These are phyloP conservation scores for Acrodontium crateriforme DNA, from an alignment of 2,329 filamentous ascomycete species.

Conservation along the genomic window DNA sequence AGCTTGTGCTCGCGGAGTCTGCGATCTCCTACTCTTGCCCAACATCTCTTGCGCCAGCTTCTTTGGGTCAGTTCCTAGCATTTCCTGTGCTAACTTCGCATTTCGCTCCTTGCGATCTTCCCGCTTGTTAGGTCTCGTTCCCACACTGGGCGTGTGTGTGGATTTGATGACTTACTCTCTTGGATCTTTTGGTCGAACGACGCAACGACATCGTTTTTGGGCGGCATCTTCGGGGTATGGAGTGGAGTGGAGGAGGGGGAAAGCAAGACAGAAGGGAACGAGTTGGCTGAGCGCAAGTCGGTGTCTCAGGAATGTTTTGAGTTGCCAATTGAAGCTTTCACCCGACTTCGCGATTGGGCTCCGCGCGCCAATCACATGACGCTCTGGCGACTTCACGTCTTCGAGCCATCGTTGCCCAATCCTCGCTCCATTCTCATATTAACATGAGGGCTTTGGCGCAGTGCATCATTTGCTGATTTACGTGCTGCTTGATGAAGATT, in stretches of 20 bases:
- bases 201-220: slow-evolving; percentile 14
- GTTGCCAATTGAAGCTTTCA: no score
- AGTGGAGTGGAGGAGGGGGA: background rate
- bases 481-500: no score
- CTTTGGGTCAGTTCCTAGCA: slow-evolving; percentile 6
- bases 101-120: slow-evolving; percentile 9
- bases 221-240: background rate
- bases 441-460: no score
- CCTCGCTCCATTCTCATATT: no score
- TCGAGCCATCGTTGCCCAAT: no score
- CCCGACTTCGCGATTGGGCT: no score
- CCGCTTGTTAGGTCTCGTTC: slow-evolving; percentile 1
- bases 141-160: slow-evolving; percentile 1
- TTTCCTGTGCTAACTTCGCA: slow-evolving; percentile 7
- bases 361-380: no score
- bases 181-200: slow-evolving; percentile 26
- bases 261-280: no score
- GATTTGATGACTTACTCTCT: slow-evolving; percentile 4
- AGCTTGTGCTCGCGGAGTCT: slow-evolving; percentile 33
- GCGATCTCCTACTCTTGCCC: slow-evolving; percentile 44
- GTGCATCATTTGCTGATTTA: no score
- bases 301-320: no score
- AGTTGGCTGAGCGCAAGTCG: no score
- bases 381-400: no score
- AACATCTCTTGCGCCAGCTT: slow-evolving; percentile 59